Base-by-base conservation (phyloP, 169 alveolate species). In the Babesia sp. region DNA sequence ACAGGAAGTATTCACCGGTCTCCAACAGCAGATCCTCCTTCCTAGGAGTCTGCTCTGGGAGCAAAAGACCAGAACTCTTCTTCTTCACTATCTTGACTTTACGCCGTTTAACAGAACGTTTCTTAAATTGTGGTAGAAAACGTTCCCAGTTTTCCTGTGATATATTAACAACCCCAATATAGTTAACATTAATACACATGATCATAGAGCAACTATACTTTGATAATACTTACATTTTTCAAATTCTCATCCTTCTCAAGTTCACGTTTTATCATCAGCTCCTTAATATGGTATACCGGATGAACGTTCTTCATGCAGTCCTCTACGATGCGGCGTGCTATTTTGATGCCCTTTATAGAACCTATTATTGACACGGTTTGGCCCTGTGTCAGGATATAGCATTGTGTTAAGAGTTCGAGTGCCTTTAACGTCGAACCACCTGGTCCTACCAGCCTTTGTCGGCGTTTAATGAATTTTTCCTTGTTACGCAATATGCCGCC, bases 401-500 rank as follows among this genome's bases (percentile, higher is more conserved):
- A 98, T 46, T 96, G 93, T n/a, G 99, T 97, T 51, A 98, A 91
- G 39, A 98, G 90, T 90, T 98, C 99, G 44, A 98, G 78, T 3
- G 99, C 98, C 90, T 98, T 98, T 54, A 98, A 86, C 3, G 99
- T 98, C 75, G 98, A 93, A 36, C 99, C 99, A 77, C 97, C 97
- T 22, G 99, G 99, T 24, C 99, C 99, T 41, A 98, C 97, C 28
- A 98, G 85, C 66, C 99, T 92, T 84, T 98, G 98, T 74, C 99
- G 93, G 58, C 99, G 92, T 89, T 97, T 97, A 29, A 98, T 97
- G 83, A 97, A 97, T 84, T 96, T 95, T 83, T 97, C 99, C 88
- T 95, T 96, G 85, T 96, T 96, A 33, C 98, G 86, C 20, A 94
- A 92, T 29, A 87, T 73, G 34, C 98, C 96, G 72, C 99, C 98